Base-by-base conservation (phyloP, 1,284 basidiomycete genomes). In the Rhodotorula mucilaginosa region DNA sequence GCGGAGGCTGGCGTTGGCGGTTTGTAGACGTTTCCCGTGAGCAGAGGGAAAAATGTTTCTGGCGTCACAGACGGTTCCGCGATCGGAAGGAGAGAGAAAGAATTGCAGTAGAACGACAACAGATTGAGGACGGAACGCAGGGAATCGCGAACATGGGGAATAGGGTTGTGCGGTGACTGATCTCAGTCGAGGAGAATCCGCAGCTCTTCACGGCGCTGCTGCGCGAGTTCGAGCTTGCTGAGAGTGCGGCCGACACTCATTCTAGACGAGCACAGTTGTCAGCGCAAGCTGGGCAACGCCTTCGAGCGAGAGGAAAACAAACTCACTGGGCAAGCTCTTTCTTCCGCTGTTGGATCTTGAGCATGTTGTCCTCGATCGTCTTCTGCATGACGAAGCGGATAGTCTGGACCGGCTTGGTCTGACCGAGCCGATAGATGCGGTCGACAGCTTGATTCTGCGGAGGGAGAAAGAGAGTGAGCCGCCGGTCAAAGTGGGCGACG, bases 311-410 rank as follows among this genome's bases (percentile, higher is more conserved):
- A 34, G 34, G 46, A 57, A 54, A 5, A 21, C 34, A 34, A 10
- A 57, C 90, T 78, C 89, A 90, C 78, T 88, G 88, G 49, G 93
- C 94, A 61, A 99, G 84, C 76, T 90, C 91, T 5, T 90, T 92
- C 84, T 99, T 99, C 84, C 95, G 93, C 81, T 86, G 87, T 84
- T 99, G 96, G 63, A 99, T 97, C 79, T 90, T 87, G 47, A 75
- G 76, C 78, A 79, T 79, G 62, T 82, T 79, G 47, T 82, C 81
- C 89, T 93, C 97, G 80, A 99, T 97, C 44, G 92, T 90, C 78
- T 93, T 88, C 79, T 93, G 89, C 77, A 99, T 93, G 72, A 97
- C 90, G 80, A 93, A 95, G 68, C 96, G 90, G 68, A 89, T 93
- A 46, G 97, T 93, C 75, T 90, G 89, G 26, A 98, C 96, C 0